These are phyloP conservation scores for Chlamydomonas schloesseri DNA, from an alignment of 139 green algal genomes.

Conservation along the genomic window DNA sequence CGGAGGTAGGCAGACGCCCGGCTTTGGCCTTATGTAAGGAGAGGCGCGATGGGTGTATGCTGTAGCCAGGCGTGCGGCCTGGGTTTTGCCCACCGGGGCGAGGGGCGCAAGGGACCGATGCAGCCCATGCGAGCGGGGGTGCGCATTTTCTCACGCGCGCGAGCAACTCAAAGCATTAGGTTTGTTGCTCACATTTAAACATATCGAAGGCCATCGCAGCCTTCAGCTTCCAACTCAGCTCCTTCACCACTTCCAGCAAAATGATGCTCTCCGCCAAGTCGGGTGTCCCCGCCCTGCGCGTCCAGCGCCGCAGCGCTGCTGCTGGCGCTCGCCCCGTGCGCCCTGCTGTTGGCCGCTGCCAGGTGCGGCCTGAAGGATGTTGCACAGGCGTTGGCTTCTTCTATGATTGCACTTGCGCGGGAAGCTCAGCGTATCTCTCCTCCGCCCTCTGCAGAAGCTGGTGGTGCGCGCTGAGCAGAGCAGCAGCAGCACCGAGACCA, in stretches of 20 bases:
- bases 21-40: no score
- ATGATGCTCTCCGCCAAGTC: constrained; percentile 39
- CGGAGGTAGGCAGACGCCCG: no score
- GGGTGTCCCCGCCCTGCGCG: background rate
- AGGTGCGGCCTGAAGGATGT: background rate
- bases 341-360: constrained; percentile 14
- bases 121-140: no score
- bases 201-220: background rate
- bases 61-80: no score
- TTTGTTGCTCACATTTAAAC: no score
- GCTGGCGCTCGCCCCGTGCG: background rate
- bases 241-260: background rate
- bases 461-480: constrained; percentile 37
- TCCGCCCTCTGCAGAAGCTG: background rate
- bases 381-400: no score
- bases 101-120: no score
- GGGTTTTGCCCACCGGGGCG: no score
- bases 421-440: background rate
- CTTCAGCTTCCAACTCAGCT: background rate
- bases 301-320: background rate
- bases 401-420: background rate
- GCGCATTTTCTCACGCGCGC: no score
- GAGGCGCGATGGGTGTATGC: no score
- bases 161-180: no score
- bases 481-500: background rate